These are phyloP conservation scores for Lycium ferocissimum DNA, from an alignment of 257 asterid species.

Conservation along the genomic window DNA sequence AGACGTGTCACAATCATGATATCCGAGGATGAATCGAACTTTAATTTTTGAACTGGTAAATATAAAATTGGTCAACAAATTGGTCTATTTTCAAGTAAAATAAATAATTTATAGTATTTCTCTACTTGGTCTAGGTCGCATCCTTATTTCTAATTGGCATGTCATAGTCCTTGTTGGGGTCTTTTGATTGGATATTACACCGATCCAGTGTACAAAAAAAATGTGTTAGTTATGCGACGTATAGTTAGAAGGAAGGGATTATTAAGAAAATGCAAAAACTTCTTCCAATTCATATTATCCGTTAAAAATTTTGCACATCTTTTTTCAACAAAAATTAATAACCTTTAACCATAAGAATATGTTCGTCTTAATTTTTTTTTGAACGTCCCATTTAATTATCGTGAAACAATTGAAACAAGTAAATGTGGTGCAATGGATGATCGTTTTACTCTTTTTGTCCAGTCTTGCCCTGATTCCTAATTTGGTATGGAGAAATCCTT, in stretches of 20 bases:
- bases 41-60: not conserved
- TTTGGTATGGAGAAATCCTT: no score
- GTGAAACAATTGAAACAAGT: not conserved
- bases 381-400: not conserved
- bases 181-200: no score
- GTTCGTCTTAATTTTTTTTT: not conserved
- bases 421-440: not conserved
- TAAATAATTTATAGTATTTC: not conserved
- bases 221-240: no score
- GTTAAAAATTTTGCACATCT: not conserved
- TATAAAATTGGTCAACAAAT: not conserved
- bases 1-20: not conserved
- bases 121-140: not conserved
- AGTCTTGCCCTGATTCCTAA: no score
- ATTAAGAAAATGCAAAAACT: not conserved
- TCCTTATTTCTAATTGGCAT: not conserved
- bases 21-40: not conserved
- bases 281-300: not conserved
- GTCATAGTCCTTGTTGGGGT: not conserved
- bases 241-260: not conserved
- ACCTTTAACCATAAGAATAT: not conserved
- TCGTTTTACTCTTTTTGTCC: no score
- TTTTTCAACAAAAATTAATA: not conserved
- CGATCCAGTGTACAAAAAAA: not conserved
- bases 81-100: not conserved